These are phyloP conservation scores for Saturnispora gosingensis DNA, from an alignment of 805 yeast species.

Conservation along the genomic window DNA sequence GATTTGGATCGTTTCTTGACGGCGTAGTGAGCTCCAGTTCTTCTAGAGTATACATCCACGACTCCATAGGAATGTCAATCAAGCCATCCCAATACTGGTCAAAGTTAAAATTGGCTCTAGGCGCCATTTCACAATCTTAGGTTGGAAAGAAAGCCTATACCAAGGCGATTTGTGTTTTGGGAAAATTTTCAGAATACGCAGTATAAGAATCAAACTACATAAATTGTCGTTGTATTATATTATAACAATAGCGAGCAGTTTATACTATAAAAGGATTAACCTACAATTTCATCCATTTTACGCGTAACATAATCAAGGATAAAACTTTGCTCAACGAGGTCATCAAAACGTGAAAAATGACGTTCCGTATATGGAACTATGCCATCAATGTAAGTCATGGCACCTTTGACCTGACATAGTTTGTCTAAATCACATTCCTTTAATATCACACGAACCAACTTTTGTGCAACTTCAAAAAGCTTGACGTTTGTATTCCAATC, in stretches of 20 bases:
- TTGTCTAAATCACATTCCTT: slow-evolving; percentile 43
- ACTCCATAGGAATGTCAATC: slow-evolving; percentile 17
- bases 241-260: neutral
- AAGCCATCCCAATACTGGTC: slow-evolving; percentile 25
- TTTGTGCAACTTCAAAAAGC: slow-evolving; percentile 74
- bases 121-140: neutral
- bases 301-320: slow-evolving; percentile 75
- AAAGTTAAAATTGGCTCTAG: neutral
- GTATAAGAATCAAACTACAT: neutral
- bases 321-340: slow-evolving; percentile 75
- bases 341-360: slow-evolving; percentile 70
- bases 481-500: slow-evolving; percentile 93
- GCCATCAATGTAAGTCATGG: slow-evolving; percentile 60
- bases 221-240: neutral
- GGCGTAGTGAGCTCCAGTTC: slow-evolving; percentile 25
- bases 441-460: slow-evolving; percentile 57
- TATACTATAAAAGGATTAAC: neutral
- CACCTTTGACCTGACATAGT: slow-evolving; percentile 56
- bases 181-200: neutral
- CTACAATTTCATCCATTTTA: slow-evolving; percentile 49
- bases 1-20: slow-evolving; percentile 25
- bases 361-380: slow-evolving; percentile 84
- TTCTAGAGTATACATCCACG: slow-evolving; percentile 23
- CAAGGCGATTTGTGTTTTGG: neutral
- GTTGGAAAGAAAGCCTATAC: neutral